phyloP scores from a whole-genome alignment of 2,329 filamentous ascomycete genomes.

The Colletotrichum sp. region DNA sequence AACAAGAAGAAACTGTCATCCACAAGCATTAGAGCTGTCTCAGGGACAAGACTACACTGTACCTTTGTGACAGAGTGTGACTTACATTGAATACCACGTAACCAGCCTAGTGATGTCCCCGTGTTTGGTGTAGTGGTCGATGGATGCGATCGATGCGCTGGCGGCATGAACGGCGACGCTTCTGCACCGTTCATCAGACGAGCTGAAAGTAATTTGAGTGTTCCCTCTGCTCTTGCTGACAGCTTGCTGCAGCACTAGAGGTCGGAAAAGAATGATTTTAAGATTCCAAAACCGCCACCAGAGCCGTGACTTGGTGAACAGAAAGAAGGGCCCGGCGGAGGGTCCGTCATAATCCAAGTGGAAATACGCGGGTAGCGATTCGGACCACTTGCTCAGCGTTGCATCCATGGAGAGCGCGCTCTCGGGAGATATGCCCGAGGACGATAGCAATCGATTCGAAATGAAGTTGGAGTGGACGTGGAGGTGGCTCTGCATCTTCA shows the following conservation, averaged over 20 bases:
- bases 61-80: not conserved
- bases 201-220: not conserved
- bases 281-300: constrained; percentile 39
- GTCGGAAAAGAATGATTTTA: constrained; percentile 34
- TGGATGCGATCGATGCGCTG: constrained; percentile 29
- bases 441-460: constrained; percentile 31
- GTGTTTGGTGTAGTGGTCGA: constrained; percentile 26
- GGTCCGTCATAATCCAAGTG: constrained; percentile 18
- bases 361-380: constrained; percentile 32
- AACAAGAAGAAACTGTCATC: constrained; percentile 32
- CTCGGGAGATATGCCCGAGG: constrained; percentile 28
- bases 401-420: constrained; percentile 28
- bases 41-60: not conserved
- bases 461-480: constrained; percentile 35
- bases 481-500: constrained; percentile 32
- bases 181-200: constrained; percentile 27
- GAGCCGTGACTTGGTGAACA: constrained; percentile 30
- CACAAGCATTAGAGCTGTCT: not conserved
- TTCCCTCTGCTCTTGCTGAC: constrained; percentile 23
- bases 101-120: constrained; percentile 26
- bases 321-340: constrained; percentile 24
- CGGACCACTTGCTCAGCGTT: constrained; percentile 29
- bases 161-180: constrained; percentile 30
- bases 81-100: constrained; percentile 37
- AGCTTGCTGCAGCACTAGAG: constrained; percentile 29